Evolutionary conservation across 176 grass and related monocot genomes (phyloP), one percentile per base, ranked within the genome.

Genomic region (Bonia amplexicaulis): DNA sequence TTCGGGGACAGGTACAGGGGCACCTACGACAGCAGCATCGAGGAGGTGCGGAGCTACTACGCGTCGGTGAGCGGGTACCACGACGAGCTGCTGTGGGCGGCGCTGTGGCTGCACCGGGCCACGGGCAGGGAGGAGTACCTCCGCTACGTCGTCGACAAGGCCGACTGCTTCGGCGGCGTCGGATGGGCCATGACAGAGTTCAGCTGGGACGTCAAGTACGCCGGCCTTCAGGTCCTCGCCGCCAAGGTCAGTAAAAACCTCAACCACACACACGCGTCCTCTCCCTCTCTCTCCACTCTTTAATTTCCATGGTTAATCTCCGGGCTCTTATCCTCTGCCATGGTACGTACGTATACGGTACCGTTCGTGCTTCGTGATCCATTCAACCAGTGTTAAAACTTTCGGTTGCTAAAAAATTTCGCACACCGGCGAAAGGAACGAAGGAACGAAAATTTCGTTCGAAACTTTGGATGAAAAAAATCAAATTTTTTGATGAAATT

Each of bases 1-100:
- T 97, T 97, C 71, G 94, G 70, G 6, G 88, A 97, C 80, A 65
- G 20, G 80, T 87, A 92, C 88, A 69, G 80, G n/a, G 94, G 94
- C 44, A 73, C 87, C 23, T 97, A 97, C 71, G 94, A 97, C 51
- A 41, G 67, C 33, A 97, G 92, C 80, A 82, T 97, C 73, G 73
- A 74, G 65, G 92, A 85, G 85, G 94, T 88, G 72, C 80, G 85
- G 27, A 91, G 96, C 71, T 99, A 86, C 88, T 99, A 99, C 73
- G 84, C 88, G 44, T 99, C 96, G 14, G 93, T 95, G 14, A 99
- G 96, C 84, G 96, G 96, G 4, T 96, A 96, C 91, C 84, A 15
- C 62, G 96, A 99, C 80, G 96, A 99, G 88, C 91, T 99, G 70
- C 93, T 99, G 42, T 99, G 96, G 96, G 96, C 96, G 29, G 96